These are phyloP conservation scores for Davidsoniella australis DNA, from an alignment of 2,329 filamentous ascomycete species.

Conservation along the genomic window DNA sequence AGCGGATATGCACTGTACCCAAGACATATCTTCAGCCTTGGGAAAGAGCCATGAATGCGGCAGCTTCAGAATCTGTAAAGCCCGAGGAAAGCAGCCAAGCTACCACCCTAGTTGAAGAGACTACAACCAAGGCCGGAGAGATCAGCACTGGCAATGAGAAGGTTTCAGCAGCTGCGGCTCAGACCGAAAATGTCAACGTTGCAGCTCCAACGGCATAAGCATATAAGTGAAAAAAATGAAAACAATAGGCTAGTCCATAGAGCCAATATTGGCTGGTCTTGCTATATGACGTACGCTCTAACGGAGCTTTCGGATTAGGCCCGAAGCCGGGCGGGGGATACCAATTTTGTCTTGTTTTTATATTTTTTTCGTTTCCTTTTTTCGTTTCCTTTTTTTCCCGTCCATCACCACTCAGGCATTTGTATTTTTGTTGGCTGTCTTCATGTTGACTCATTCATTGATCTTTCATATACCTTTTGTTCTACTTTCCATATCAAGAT, in stretches of 20 bases:
- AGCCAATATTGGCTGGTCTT: no score
- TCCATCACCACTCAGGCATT: not conserved
- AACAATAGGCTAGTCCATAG: no score
- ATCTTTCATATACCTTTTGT: no score
- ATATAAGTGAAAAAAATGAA: no score
- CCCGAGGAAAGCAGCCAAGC: constrained; percentile 3
- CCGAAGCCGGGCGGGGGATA: constrained; percentile 3
- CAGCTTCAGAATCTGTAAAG: not conserved
- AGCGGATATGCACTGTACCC: constrained; percentile 34
- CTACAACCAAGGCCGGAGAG: constrained; percentile 8
- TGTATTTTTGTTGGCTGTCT: no score
- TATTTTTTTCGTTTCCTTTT: not conserved
- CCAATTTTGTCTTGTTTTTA: constrained; percentile 6
- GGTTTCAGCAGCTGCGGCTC: constrained; percentile 2
- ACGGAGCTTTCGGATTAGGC: not conserved
- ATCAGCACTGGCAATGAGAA: constrained; percentile 16
- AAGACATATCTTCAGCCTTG: constrained; percentile 22
- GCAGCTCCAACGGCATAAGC: constrained; percentile 3
- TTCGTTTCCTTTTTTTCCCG: not conserved
- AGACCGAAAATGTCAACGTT: not conserved
- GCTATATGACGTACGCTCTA: not conserved
- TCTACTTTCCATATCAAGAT: no score
- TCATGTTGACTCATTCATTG: no score
- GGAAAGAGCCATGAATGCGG: constrained; percentile 6
- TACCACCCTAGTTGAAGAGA: not conserved